phyloP scores from a whole-genome alignment of 257 asterid species.

The Petrea volubilis region DNA sequence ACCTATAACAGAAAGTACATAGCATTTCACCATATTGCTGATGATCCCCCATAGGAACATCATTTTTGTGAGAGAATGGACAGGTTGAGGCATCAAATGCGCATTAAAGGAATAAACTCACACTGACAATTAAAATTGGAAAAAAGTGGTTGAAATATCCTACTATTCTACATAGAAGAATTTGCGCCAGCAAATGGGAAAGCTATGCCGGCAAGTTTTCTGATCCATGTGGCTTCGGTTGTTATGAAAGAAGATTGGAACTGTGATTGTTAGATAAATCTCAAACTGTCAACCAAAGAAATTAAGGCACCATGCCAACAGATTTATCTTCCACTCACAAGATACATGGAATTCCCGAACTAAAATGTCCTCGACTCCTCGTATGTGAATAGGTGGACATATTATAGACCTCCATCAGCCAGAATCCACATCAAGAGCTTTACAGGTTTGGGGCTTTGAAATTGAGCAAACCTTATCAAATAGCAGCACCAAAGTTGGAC shows the following conservation, averaged over 20 bases:
- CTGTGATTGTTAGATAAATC: background rate
- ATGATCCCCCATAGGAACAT: background rate
- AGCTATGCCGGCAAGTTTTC: background rate
- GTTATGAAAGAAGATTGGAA: background rate
- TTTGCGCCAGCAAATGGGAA: background rate
- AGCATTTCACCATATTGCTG: background rate
- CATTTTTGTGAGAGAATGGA: background rate
- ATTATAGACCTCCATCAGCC: background rate
- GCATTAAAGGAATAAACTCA: background rate
- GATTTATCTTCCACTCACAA: background rate
- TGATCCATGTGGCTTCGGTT: background rate
- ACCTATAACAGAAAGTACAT: background rate
- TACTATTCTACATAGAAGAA: background rate
- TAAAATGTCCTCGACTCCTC: background rate
- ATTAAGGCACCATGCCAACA: background rate
- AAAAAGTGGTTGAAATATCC: background rate
- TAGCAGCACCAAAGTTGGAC: background rate
- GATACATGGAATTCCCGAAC: background rate
- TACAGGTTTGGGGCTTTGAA: background rate
- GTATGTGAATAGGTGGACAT: background rate
- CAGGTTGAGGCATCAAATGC: background rate
- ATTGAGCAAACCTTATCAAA: background rate
- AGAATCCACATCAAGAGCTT: background rate
- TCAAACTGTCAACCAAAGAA: background rate
- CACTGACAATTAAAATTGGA: background rate